Evolutionary conservation across 2,329 filamentous ascomycete genomes (phyloP).

Genomic region (Bipolaris cookei): DNA sequence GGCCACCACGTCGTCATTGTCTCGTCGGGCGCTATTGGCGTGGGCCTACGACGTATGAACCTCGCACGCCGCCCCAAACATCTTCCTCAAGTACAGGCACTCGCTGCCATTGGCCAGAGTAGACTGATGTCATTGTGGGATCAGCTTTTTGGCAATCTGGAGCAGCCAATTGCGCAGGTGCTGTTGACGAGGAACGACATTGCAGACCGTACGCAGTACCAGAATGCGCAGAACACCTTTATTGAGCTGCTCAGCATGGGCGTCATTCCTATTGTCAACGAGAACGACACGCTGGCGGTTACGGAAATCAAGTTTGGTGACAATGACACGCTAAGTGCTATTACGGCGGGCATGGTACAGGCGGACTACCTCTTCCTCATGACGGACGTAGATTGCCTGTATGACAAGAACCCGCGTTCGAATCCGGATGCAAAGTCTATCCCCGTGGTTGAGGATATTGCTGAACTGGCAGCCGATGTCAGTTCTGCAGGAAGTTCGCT

Average conservation of each 20-base stretch:
- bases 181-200: constrained; percentile 95
- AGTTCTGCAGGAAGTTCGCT: constrained; percentile 87
- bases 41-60: constrained; percentile 89
- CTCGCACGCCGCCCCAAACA: constrained; percentile 87
- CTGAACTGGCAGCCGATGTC: constrained; percentile 81
- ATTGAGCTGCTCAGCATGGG: constrained; percentile 89
- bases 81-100: constrained; percentile 85
- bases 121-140: constrained; percentile 96
- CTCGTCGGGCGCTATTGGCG: constrained; percentile 95
- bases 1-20: constrained; percentile 95
- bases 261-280: constrained; percentile 97
- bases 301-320: constrained; percentile 99
- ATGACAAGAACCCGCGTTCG: constrained; percentile 90
- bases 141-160: constrained; percentile 83
- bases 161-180: constrained; percentile 92
- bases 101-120: constrained; percentile 96
- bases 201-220: constrained; percentile 91
- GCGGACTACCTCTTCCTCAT: constrained; percentile 97
- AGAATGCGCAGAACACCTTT: constrained; percentile 96
- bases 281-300: constrained; percentile 96
- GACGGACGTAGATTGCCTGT: constrained; percentile 98
- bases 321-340: constrained; percentile 96
- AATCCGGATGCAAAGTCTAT: constrained; percentile 88
- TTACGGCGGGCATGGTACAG: constrained; percentile 96
- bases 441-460: constrained; percentile 89